Percentiles rank a stretch among this genome's conserved stretches.
phyloP scores from a whole-genome alignment of 257 asterid species.

The Fraxinus anomala region DNA sequence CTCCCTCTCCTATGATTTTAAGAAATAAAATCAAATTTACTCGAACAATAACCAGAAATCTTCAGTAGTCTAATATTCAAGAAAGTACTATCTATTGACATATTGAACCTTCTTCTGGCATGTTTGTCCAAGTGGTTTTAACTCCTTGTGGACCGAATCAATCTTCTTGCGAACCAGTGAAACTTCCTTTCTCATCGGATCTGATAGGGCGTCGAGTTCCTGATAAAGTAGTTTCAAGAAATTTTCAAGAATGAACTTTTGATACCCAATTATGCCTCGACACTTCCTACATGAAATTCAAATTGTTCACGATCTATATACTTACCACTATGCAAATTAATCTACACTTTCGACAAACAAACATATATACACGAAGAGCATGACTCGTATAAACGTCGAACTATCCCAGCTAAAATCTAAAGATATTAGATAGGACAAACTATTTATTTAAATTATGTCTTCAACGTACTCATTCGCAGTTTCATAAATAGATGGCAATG shows the following conservation, averaged over 20 bases:
- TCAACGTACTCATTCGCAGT: not conserved
- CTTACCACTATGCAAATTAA: not conserved
- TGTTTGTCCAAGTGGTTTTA: slow-evolving; percentile 44
- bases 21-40: no score
- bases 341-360: no score
- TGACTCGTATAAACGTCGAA: no score
- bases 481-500: not conserved
- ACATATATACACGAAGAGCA: no score
- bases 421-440: not conserved
- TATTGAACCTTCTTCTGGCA: slow-evolving; percentile 56
- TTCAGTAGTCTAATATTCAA: not conserved
- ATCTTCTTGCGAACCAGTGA: slow-evolving; percentile 49
- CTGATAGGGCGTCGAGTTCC: slow-evolving; percentile 59
- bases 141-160: slow-evolving; percentile 49
- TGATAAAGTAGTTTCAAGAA: slow-evolving; percentile 10
- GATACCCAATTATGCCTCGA: not conserved
- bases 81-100: not conserved
- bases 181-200: slow-evolving; percentile 67
- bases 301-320: no score
- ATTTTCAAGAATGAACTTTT: no score
- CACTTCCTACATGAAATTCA: not conserved
- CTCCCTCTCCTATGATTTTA: slow-evolving; percentile 49
- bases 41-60: not conserved
- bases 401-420: no score
- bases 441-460: not conserved